Percentiles rank a stretch among this genome's conserved stretches.
Conservation (phyloP, 352 stramenopile genomes). For the Phytophthora melonis region DNA sequence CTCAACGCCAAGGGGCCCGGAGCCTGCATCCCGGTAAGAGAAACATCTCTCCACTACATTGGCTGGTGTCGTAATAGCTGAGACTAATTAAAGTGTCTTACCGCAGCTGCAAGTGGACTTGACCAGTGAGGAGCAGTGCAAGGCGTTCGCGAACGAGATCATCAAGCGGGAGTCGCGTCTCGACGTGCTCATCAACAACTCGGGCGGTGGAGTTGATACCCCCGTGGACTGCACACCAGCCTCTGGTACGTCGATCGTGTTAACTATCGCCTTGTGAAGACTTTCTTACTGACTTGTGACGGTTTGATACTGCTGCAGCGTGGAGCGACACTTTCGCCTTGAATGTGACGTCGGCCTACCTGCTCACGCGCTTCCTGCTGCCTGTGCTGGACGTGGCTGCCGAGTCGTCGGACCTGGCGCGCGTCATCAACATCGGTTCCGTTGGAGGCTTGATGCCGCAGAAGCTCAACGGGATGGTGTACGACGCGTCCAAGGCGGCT, state of each 20-base stretch:
- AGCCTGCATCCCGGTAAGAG: constrained; percentile 56
- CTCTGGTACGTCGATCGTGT: not conserved
- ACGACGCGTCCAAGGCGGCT: constrained; percentile 94
- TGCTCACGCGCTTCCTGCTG: constrained; percentile 89
- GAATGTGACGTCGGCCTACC: constrained; percentile 96
- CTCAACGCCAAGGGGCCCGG: constrained; percentile 68
- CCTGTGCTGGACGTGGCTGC: constrained; percentile 84
- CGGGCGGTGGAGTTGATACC: constrained; percentile 30
- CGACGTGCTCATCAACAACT: constrained; percentile 96
- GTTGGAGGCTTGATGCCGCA: constrained; percentile 82
- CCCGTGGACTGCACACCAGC: constrained; percentile 4
- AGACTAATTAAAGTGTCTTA: not conserved
- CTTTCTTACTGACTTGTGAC: too few species aligned
- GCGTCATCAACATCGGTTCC: constrained; percentile 78
- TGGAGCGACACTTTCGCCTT: constrained; percentile 93
- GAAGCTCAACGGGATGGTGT: constrained; percentile 89
- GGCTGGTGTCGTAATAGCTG: constrained; percentile 10
- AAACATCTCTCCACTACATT: too few species aligned
- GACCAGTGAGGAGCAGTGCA: constrained; percentile 27
- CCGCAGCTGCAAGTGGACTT: constrained; percentile 31
- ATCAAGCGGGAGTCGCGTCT: constrained; percentile 72
- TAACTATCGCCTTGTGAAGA: too few species aligned
- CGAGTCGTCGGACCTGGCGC: constrained; percentile 52
- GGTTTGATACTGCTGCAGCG: constrained; percentile 38
- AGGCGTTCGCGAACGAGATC: constrained; percentile 65